Conservation (phyloP, 352 stramenopile species). For the Pythium scleroteichum region DNA sequence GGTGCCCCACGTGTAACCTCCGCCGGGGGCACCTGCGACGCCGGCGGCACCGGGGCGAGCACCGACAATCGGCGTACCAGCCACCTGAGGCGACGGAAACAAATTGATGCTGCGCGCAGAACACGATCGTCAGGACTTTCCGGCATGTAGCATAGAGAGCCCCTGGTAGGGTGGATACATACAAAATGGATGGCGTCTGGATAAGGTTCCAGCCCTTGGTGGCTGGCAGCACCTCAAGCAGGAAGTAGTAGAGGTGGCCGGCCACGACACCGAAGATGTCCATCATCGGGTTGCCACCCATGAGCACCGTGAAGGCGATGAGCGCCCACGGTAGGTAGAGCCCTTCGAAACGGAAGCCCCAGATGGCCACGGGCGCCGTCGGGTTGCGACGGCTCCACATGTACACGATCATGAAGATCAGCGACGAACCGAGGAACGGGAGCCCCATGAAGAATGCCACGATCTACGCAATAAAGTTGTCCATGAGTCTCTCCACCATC, state of each 20-base stretch:
- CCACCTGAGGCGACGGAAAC: constrained; percentile 64
- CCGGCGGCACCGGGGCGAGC: constrained; percentile 36
- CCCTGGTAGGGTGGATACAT: constrained; percentile 28
- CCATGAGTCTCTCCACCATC: too few species aligned
- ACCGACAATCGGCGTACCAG: constrained; percentile 62
- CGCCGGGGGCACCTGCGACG: constrained; percentile 32
- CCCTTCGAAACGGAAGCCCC: constrained; percentile 87
- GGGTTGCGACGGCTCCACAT: constrained; percentile 89
- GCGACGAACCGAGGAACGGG: constrained; percentile 77
- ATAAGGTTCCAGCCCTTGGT: constrained; percentile 86
- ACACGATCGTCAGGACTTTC: constrained; percentile 7
- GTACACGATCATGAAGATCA: constrained; percentile 93
- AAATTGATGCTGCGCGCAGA: constrained; percentile 43
- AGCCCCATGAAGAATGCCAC: constrained; percentile 83
- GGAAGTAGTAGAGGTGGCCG: constrained; percentile 90
- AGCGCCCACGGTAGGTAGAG: constrained; percentile 89
- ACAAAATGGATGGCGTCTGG: constrained; percentile 84
- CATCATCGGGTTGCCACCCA: constrained; percentile 85
- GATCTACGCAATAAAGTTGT: too few species aligned
- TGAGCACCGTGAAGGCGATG: constrained; percentile 88
- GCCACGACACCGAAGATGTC: constrained; percentile 85
- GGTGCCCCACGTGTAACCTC: constrained; percentile 71
- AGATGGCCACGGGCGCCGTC: constrained; percentile 80
- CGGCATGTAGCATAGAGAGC: background rate
- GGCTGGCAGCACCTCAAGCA: constrained; percentile 83